phyloP scores from a whole-genome alignment of 1,284 basidiomycete genomes.

The Sutorius eximius region DNA sequence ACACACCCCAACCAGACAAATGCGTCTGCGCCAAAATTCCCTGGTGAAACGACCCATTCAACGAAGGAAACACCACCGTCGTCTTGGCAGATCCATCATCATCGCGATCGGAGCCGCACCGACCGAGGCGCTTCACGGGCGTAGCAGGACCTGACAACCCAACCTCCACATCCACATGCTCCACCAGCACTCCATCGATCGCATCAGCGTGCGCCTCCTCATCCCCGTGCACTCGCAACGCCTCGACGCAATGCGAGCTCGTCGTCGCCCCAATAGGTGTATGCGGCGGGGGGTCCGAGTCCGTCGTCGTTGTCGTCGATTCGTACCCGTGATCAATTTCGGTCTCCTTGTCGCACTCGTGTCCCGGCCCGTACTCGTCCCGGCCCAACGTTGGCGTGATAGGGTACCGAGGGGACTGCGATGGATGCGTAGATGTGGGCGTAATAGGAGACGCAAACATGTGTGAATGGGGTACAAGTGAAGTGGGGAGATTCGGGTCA shows the following conservation, averaged over 20 bases:
- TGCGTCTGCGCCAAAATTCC: constrained; percentile 1
- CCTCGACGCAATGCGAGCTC: constrained; percentile 6
- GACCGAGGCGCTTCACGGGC: constrained; percentile 16
- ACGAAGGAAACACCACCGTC: constrained; percentile 25
- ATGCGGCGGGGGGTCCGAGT: constrained; percentile 30
- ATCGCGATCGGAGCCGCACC: constrained; percentile 5
- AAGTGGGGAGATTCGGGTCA: constrained; percentile 13
- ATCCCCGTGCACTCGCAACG: constrained; percentile 14
- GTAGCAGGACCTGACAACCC: constrained; percentile 14
- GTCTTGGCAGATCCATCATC: constrained; percentile 8
- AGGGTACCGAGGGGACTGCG: neutral
- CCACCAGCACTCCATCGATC: neutral
- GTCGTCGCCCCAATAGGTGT: constrained; percentile 24
- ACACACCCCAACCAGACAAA: constrained; percentile 4
- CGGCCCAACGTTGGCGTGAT: constrained; percentile 1
- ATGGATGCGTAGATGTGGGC: neutral
- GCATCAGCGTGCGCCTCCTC: constrained; percentile 15
- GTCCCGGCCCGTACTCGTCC: constrained; percentile 5
- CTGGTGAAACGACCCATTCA: constrained; percentile 28
- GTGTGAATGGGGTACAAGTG: constrained; percentile 4
- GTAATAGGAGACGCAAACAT: neutral
- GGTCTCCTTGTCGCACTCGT: constrained; percentile 24
- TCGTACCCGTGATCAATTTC: constrained; percentile 30
- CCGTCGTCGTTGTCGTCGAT: constrained; percentile 31
- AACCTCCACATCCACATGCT: constrained; percentile 1